A percentile compares a stretch with the other conserved stretches of the same genome.
Evolutionary conservation across 164 flowering plant species (phyloP).

Genomic region (Umbellularia californica): DNA sequence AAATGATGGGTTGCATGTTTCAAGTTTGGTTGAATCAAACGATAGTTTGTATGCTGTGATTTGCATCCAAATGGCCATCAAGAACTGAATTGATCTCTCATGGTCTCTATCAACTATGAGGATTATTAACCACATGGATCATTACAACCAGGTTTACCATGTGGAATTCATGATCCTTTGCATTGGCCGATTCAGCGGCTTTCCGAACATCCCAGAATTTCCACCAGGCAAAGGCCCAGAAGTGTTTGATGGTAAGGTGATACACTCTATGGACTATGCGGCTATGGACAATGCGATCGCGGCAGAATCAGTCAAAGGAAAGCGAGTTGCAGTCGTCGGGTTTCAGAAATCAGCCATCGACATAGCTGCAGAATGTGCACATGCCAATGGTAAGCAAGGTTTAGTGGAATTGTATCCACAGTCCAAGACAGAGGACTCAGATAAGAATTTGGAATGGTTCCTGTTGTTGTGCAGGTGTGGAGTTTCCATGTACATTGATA

Average conservation of each 20-base stretch:
- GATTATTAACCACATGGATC: neutral
- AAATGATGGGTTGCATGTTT: too few species aligned
- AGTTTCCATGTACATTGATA: constrained; percentile 54
- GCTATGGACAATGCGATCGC: constrained; percentile 39
- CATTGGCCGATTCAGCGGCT: constrained; percentile 43
- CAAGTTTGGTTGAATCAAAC: neutral
- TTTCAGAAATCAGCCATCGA: constrained; percentile 55
- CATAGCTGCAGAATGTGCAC: constrained; percentile 37
- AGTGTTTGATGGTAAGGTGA: constrained; percentile 39
- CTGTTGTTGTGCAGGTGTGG: constrained; percentile 33
- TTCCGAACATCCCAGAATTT: constrained; percentile 51
- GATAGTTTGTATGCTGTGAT: neutral
- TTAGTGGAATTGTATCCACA: neutral
- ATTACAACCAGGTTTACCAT: constrained; percentile 18
- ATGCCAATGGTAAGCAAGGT: constrained; percentile 29
- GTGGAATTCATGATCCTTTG: constrained; percentile 49
- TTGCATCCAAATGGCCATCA: neutral
- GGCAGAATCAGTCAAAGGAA: constrained; percentile 28
- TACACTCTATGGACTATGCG: constrained; percentile 64
- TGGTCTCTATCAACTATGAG: neutral
- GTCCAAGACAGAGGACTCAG: neutral
- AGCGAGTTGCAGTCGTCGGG: constrained; percentile 44
- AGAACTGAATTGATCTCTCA: neutral
- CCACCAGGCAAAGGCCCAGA: constrained; percentile 42
- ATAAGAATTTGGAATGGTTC: neutral